phyloP scores from a whole-genome alignment of 192 early-diverging fungal species.

The Phlyctochytrium planicorne region DNA sequence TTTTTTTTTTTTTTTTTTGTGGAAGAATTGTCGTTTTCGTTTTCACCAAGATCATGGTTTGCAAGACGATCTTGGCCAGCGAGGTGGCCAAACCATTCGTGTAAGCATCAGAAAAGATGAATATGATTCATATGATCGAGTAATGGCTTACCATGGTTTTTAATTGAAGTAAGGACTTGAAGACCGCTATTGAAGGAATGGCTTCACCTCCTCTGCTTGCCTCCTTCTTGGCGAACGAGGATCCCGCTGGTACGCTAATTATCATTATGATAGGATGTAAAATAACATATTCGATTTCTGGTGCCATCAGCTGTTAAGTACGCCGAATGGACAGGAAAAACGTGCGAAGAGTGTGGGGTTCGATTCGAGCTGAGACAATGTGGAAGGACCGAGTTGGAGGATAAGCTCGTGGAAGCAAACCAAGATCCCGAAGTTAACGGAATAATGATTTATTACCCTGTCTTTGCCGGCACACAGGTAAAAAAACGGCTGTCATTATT shows the following conservation, averaged over 20 bases:
- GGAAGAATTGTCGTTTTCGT: too few relatives aligned
- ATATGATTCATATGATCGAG: not conserved
- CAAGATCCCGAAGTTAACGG: conserved; percentile 81
- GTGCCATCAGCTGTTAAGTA: conserved; percentile 79
- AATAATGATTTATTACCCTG: conserved; percentile 99
- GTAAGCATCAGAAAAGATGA: conserved; percentile 44
- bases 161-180: conserved; percentile 49
- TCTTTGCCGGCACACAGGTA: conserved; percentile 89
- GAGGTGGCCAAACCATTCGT: conserved; percentile 64
- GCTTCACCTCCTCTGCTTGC: conserved; percentile 57
- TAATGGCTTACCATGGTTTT: not conserved
- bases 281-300: not conserved
- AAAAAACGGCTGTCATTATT: not conserved
- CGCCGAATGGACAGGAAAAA: conserved; percentile 93
- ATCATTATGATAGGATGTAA: not conserved
- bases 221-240: conserved; percentile 94
- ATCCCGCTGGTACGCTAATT: conserved; percentile 64
- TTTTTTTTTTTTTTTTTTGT: too few relatives aligned
- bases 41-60: not conserved
- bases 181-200: conserved; percentile 28
- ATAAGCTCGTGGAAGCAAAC: conserved; percentile 84
- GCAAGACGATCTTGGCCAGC: conserved; percentile 51
- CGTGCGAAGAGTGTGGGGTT: conserved; percentile 85
- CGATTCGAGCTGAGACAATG: conserved; percentile 88
- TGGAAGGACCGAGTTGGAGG: conserved; percentile 79